phyloP scores from a whole-genome alignment of 352 stramenopile species.

The Pythium plurisporium region DNA sequence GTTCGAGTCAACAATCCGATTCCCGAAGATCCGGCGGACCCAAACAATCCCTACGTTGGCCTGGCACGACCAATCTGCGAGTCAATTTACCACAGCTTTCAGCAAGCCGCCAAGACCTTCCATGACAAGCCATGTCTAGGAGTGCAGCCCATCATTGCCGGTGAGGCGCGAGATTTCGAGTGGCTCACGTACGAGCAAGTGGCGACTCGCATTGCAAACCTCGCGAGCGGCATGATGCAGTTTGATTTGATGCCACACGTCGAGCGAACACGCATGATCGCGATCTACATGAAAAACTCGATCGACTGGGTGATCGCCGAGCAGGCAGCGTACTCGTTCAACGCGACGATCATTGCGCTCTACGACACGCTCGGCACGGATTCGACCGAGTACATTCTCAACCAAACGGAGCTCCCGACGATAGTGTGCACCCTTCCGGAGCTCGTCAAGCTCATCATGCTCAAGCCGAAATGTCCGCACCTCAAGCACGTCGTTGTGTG shows the following conservation, averaged over 20 bases:
- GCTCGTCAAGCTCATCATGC: slow-evolving; percentile 43
- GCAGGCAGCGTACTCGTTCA: slow-evolving; percentile 56
- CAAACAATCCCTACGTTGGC: slow-evolving; percentile 31
- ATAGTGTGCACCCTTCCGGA: slow-evolving; percentile 60
- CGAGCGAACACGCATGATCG: slow-evolving; percentile 60
- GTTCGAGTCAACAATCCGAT: slow-evolving; percentile 24
- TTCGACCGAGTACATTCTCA: slow-evolving; percentile 68
- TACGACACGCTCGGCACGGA: slow-evolving; percentile 76
- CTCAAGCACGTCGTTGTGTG: slow-evolving; percentile 53
- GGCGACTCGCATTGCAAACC: slow-evolving; percentile 27
- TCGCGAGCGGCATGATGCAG: slow-evolving; percentile 42
- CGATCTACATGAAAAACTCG: slow-evolving; percentile 67
- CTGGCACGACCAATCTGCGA: slow-evolving; percentile 33
- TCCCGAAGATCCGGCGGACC: slow-evolving; percentile 28
- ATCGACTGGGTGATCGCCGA: slow-evolving; percentile 69
- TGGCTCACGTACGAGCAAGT: slow-evolving; percentile 64
- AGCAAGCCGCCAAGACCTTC: slow-evolving; percentile 24
- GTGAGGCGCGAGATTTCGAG: slow-evolving; percentile 29
- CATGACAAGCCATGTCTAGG: slow-evolving; percentile 37
- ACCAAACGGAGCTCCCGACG: slow-evolving; percentile 68
- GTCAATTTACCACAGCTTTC: slow-evolving; percentile 51
- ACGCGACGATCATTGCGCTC: slow-evolving; percentile 62
- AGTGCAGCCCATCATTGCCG: slow-evolving; percentile 32
- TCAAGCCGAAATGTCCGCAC: slow-evolving; percentile 38
- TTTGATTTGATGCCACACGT: slow-evolving; percentile 35